Evolutionary conservation across 1,284 basidiomycete species (phyloP).

Genomic region (Peniophora sp.): DNA sequence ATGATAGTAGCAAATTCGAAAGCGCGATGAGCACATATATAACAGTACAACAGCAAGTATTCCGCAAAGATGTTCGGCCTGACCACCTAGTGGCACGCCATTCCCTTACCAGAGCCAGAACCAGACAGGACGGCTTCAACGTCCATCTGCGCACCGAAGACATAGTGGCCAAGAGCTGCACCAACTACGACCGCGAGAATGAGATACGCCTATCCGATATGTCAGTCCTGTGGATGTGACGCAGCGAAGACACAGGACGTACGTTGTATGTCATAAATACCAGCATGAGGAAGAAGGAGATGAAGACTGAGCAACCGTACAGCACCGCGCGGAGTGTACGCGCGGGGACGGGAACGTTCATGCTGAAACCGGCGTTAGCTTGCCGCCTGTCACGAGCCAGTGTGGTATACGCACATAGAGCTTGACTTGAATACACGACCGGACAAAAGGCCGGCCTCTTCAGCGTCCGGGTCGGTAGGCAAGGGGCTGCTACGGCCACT

Average conservation of each 20-base stretch:
- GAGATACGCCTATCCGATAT: conserved; percentile 56
- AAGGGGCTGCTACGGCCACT: conserved; percentile 38
- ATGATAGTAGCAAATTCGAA: background rate
- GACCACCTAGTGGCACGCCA: conserved; percentile 43
- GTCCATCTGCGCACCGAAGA: conserved; percentile 56
- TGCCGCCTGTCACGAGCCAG: conserved; percentile 1
- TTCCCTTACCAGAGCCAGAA: conserved; percentile 41
- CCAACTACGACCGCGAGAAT: conserved; percentile 68
- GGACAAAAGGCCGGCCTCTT: conserved; percentile 47
- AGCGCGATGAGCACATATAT: background rate
- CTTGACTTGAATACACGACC: conserved; percentile 31
- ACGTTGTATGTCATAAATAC: conserved; percentile 88
- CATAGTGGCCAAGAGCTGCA: conserved; percentile 64
- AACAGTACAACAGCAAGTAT: background rate
- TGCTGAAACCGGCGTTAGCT: conserved; percentile 21
- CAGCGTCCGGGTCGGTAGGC: conserved; percentile 24
- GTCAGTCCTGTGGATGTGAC: background rate
- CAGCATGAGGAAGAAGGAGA: conserved; percentile 84
- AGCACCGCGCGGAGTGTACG: conserved; percentile 52
- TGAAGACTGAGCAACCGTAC: conserved; percentile 59
- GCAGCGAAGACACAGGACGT: conserved; percentile 5
- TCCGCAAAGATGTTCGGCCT: background rate
- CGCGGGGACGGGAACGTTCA: conserved; percentile 37
- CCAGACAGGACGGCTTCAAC: conserved; percentile 46
- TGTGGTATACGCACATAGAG: conserved; percentile 32